Evolutionary conservation across 345 rosid genomes (phyloP).

Genomic region (Viola odorata): DNA sequence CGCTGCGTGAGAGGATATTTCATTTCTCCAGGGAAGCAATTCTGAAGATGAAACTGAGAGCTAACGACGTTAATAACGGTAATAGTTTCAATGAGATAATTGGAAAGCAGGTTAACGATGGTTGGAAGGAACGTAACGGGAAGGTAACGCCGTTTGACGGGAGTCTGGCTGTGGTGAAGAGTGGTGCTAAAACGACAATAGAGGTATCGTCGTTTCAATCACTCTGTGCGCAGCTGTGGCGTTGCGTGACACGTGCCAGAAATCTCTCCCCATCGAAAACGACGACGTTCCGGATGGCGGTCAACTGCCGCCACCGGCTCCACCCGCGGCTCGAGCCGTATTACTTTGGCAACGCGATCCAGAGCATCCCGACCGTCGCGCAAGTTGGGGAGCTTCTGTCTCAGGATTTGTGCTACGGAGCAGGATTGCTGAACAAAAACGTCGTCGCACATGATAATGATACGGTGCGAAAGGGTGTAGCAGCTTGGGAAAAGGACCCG

Average conservation of each 20-base stretch:
- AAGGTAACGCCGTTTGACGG: conserved; percentile 29
- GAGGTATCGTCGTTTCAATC: conserved; percentile 95
- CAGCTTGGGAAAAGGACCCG: conserved; percentile 72
- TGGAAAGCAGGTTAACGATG: conserved; percentile 52
- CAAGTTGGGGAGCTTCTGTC: conserved; percentile 50
- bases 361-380: conserved; percentile 77
- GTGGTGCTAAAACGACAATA: conserved; percentile 15
- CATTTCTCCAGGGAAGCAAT: conserved; percentile 79
- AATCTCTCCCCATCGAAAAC: conserved; percentile 42
- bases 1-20: conserved; percentile 76
- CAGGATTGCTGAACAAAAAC: conserved; percentile 60
- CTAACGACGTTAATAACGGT: conserved; percentile 23
- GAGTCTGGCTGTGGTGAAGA: conserved; percentile 4
- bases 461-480: conserved; percentile 64
- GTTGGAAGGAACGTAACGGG: conserved; percentile 20
- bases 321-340: conserved; percentile 59
- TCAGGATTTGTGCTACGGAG: conserved; percentile 56
- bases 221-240: conserved; percentile 78
- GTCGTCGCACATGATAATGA: conserved; percentile 64
- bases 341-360: conserved; percentile 95
- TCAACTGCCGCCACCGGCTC: conserved; percentile 85
- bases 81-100: background rate
- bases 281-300: conserved; percentile 93
- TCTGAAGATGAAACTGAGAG: conserved; percentile 51
- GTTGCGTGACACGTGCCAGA: conserved; percentile 80